Conservation (phyloP, 164 flowering plant species). For the Akebia trifoliata region DNA sequence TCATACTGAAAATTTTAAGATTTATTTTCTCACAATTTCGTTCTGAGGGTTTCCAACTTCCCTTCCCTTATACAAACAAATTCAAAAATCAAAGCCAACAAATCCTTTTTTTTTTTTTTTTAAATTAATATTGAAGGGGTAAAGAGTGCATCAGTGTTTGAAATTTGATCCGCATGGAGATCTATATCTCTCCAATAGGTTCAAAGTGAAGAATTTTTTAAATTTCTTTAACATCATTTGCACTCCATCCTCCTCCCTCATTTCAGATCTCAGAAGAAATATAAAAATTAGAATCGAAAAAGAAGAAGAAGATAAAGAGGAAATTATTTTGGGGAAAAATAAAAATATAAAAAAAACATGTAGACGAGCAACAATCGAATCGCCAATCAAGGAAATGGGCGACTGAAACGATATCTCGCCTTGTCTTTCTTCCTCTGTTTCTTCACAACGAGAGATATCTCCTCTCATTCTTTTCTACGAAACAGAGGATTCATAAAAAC, state of each 20-base stretch:
- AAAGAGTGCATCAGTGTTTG: background rate
- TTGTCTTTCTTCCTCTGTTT: constrained; percentile 12
- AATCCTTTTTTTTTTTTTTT: too few relatives aligned
- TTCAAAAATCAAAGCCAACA: too few relatives aligned
- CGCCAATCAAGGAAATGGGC: constrained; percentile 10
- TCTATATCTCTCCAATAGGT: background rate
- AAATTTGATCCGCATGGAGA: background rate
- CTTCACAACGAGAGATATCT: background rate
- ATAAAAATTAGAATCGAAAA: background rate
- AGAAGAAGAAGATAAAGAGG: background rate
- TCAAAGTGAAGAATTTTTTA: background rate
- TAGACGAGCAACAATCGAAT: constrained; percentile 18
- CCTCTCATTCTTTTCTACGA: background rate
- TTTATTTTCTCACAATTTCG: too few relatives aligned
- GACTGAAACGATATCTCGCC: constrained; percentile 22
- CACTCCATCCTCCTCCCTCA: too few relatives aligned
- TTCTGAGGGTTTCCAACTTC: too few relatives aligned
- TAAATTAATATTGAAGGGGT: background rate
- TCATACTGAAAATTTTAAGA: too few relatives aligned
- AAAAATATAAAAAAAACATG: background rate
- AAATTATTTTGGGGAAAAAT: background rate
- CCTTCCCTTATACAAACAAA: too few relatives aligned
- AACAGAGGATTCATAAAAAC: constrained; percentile 2
- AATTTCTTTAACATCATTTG: background rate
- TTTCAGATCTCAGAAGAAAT: background rate